Percentiles rank a stretch among this genome's conserved stretches.
These are phyloP conservation scores for Claviceps sp. DNA, from an alignment of 2,329 filamentous ascomycete species.

Conservation along the genomic window DNA sequence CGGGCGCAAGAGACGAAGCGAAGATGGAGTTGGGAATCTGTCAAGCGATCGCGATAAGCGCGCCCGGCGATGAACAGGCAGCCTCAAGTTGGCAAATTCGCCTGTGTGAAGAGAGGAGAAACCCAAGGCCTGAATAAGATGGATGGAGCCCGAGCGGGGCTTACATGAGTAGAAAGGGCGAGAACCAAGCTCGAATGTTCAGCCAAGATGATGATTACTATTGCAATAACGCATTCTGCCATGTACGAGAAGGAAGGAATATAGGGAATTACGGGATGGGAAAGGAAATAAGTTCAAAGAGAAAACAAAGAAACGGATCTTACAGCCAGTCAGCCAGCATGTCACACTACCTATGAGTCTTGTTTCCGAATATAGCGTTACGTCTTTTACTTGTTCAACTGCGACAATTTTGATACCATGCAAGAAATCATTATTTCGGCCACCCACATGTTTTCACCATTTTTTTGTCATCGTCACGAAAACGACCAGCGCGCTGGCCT, in stretches of 20 bases:
- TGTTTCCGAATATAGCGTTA: neutral
- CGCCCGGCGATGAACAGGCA: constrained; percentile 29
- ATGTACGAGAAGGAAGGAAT: neutral
- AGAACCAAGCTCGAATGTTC: neutral
- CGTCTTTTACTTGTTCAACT: too few relatives aligned
- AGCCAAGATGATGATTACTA: neutral
- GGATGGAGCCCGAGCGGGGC: neutral
- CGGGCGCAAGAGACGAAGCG: constrained; percentile 28
- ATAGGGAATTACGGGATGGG: neutral
- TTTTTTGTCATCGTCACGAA: too few relatives aligned
- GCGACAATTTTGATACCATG: too few relatives aligned
- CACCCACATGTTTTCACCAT: too few relatives aligned
- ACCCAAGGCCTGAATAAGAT: neutral
- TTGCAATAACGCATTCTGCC: neutral
- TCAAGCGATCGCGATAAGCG: constrained; percentile 40
- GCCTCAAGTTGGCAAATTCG: neutral
- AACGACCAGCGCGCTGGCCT: too few relatives aligned
- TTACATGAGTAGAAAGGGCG: neutral
- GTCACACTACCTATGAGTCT: neutral
- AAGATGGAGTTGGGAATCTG: constrained; percentile 29
- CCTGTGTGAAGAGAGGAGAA: neutral
- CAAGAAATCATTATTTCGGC: too few relatives aligned
- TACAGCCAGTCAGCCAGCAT: neutral
- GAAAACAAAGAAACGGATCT: neutral
- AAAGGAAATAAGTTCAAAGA: neutral